These are phyloP conservation scores for Cytospora schulzeri DNA, from an alignment of 2,329 filamentous ascomycete genomes.

Conservation along the genomic window DNA sequence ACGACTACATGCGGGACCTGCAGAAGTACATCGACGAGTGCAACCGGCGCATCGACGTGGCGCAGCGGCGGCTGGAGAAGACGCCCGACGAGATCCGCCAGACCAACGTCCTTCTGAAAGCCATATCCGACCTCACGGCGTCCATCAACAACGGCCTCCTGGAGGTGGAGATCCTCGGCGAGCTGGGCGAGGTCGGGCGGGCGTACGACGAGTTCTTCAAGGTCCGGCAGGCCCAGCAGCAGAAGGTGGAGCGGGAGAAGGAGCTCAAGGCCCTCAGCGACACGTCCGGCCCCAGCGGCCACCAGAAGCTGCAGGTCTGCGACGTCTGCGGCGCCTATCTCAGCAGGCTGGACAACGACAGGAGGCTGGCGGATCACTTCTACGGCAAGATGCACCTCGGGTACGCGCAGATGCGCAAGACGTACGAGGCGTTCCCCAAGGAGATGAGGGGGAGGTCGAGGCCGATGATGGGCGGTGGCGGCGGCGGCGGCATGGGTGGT, in stretches of 20 bases:
- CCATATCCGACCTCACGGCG: constrained; percentile 77
- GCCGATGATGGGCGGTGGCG: constrained; percentile 54
- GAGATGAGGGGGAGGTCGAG: constrained; percentile 76
- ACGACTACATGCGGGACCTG: constrained; percentile 94
- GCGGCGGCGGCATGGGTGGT: constrained; percentile 38
- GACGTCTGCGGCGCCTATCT: constrained; percentile 97
- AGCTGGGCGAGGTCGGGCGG: constrained; percentile 76
- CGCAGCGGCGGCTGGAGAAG: constrained; percentile 90
- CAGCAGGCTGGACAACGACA: constrained; percentile 88
- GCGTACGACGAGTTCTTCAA: constrained; percentile 89
- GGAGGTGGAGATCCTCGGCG: constrained; percentile 84
- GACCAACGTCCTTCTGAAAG: constrained; percentile 85
- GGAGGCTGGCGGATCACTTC: constrained; percentile 92
- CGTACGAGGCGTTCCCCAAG: constrained; percentile 81
- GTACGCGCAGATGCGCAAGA: constrained; percentile 97
- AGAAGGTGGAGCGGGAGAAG: constrained; percentile 81
- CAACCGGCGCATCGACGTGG: constrained; percentile 88
- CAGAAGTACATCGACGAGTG: constrained; percentile 97
- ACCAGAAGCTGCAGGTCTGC: constrained; percentile 98
- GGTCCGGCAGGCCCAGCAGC: constrained; percentile 75
- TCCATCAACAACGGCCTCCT: constrained; percentile 81
- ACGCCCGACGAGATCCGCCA: constrained; percentile 96
- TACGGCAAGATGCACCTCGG: constrained; percentile 99
- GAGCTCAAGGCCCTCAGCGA: constrained; percentile 90
- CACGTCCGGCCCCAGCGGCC: constrained; percentile 87